Evolutionary conservation across 2,329 filamentous ascomycete genomes (phyloP).

Genomic region (Didymella keratinophila): DNA sequence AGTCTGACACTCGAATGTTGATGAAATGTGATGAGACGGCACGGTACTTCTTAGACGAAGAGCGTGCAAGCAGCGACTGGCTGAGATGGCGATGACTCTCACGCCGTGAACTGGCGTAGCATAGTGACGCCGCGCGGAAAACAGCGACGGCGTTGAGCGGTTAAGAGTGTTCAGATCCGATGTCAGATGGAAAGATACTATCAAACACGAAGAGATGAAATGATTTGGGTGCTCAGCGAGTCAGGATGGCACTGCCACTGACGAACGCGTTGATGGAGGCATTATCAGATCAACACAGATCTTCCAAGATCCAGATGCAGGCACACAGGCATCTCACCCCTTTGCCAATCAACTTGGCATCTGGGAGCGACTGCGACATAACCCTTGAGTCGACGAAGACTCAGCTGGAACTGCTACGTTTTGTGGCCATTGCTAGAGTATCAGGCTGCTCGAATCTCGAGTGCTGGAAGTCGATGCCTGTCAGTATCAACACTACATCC

Average conservation of each 20-base stretch:
- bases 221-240: background rate
- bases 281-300: background rate
- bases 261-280: background rate
- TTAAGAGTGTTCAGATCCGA: background rate
- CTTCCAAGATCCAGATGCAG: background rate
- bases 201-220: background rate
- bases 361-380: background rate
- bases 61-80: no score
- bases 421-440: background rate
- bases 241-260: background rate
- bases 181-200: no score
- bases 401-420: background rate
- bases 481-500: background rate
- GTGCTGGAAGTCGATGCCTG: background rate
- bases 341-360: background rate
- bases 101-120: no score
- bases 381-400: background rate
- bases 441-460: background rate
- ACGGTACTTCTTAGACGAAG: background rate
- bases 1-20: background rate
- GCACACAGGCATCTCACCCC: background rate
- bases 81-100: background rate
- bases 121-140: background rate
- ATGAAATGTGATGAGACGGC: background rate
- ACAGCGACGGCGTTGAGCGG: background rate